Base-by-base conservation (phyloP, 352 stramenopile species). In the Globisporangium mamillatum region DNA sequence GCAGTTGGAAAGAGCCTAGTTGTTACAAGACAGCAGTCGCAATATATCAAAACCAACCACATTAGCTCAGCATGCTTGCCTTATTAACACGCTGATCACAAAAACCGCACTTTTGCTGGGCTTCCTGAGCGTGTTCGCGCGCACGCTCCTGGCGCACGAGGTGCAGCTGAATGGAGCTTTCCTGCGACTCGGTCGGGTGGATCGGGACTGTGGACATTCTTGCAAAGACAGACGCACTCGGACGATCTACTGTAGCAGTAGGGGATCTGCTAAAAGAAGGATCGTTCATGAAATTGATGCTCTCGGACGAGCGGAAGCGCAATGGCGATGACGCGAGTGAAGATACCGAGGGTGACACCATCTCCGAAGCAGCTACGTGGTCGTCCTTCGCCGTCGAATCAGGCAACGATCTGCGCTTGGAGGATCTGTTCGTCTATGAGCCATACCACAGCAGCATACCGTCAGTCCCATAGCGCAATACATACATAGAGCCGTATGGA, bases 91-190 rank as follows among this genome's bases (percentile, higher is more conserved):
- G 25, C 0, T 7, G 48, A 7, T 20, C 27, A 24, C 14, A 22
- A 2, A 24, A 18, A 22, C 18, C 73, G 12, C 29, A 89, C 80
- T 80, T 86, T 44, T 80, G 75, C 25, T 85, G 73, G 0, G 77
- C 82, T 24, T 80, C 68, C 12, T 71, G 59, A 0, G 68, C 74
- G 1, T 76, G 69, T 22, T 86, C 76, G 5, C 85, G 73, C 12
- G 82, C 85, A 18, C 78, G 76, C 41, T 77, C 78, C 46, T 93
- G 82, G 0, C 85, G 70, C 48, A 75, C 82, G 50, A 91, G 63
- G 53, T 90, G 72, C 55, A 83, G 68, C 29, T 86, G 71, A 27
- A 91, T 89, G 12, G 85, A 90, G 20, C 69, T 79, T 67, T 88
- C 75, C 44, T 93, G 83, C 1, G 79, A 75, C 59, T 89, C 78